Percentiles rank a stretch among this genome's conserved stretches.
phyloP scores from a whole-genome alignment of 345 rosid species.

The Psidium friedrichsthalianum region DNA sequence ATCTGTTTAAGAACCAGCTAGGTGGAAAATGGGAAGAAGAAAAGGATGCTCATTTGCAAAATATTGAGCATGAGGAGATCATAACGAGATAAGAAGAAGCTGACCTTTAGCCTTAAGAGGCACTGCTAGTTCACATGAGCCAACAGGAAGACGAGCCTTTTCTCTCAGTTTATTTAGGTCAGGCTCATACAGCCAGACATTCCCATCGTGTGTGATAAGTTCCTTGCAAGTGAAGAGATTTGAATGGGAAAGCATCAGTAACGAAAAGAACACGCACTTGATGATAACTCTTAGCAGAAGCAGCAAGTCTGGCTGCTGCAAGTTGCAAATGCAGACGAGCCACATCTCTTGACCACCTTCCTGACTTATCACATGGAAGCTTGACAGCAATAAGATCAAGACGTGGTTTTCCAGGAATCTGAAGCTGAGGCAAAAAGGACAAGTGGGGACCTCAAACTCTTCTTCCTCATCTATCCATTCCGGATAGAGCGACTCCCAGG shows the following conservation, averaged over 20 bases:
- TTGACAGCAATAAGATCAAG: constrained; percentile 61
- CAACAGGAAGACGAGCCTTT: constrained; percentile 60
- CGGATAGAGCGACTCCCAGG: constrained; percentile 80
- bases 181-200: constrained; percentile 74
- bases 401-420: constrained; percentile 63
- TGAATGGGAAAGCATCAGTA: constrained; percentile 59
- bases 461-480: constrained; percentile 97
- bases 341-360: constrained; percentile 76
- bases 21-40: background rate
- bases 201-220: constrained; percentile 38
- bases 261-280: constrained; percentile 56
- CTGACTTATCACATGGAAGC: constrained; percentile 64
- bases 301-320: constrained; percentile 67
- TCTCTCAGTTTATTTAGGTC: constrained; percentile 46
- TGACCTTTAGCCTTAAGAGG: constrained; percentile 79
- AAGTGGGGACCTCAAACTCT: constrained; percentile 68
- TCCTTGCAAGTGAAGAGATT: constrained; percentile 81
- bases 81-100: constrained; percentile 1
- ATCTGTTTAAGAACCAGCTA: background rate
- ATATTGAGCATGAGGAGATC: background rate
- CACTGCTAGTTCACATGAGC: constrained; percentile 83
- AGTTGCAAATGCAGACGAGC: constrained; percentile 83
- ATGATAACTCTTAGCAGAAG: constrained; percentile 65
- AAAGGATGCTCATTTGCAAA: background rate
- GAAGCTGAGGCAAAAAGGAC: constrained; percentile 66